Base-by-base conservation (phyloP, 2,329 filamentous ascomycete species). In the Exophiala spinifera region DNA sequence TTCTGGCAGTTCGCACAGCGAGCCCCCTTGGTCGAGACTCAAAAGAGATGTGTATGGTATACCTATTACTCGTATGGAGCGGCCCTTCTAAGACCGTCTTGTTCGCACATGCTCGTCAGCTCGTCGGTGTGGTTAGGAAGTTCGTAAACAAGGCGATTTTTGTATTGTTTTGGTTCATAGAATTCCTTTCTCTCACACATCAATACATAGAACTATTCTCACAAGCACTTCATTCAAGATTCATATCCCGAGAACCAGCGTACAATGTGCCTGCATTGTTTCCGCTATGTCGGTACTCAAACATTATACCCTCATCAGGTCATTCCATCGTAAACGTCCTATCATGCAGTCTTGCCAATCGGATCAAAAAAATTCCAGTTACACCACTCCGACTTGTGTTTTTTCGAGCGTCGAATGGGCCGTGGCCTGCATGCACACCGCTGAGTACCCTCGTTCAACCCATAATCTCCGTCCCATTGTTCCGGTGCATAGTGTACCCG, bases 181-280 rank as follows among this genome's bases (percentile, higher is more conserved):
- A 31, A 31, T 31, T 10, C 23, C 28, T 10, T 31, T 31, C 28
- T 31, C 28, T 31, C 10, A 6, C 28, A 31, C 11, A 31, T 10
- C 8, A 31, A 10, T 31, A 31, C 28, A 31, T 31, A 10, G 28
- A 31, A 31, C 4, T 31, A 21, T 20, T 44, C 7, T 44, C 42
- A 21, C 14, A 44, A 21, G 15, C 4, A n/a, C 13, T 8, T 31
- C 42, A 13, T 44, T 23, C 40, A n/a, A 25, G 21, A 7, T 3
- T 31, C 28, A 10, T 31, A 10, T 31, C 28, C 28, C 6, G 28
- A 31, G 23, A 6, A 11, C 42, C n/a, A 21, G 14, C 21, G 14
- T 25, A 44, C 42, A 44, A 44, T 44, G 42, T 28, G 19, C 42
- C 42, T 44, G 42, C 42, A 13, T 23, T 44, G 13, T 11, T 44